phyloP scores from a whole-genome alignment of 2,329 filamentous ascomycete species.

The Sporothrix pallida region DNA sequence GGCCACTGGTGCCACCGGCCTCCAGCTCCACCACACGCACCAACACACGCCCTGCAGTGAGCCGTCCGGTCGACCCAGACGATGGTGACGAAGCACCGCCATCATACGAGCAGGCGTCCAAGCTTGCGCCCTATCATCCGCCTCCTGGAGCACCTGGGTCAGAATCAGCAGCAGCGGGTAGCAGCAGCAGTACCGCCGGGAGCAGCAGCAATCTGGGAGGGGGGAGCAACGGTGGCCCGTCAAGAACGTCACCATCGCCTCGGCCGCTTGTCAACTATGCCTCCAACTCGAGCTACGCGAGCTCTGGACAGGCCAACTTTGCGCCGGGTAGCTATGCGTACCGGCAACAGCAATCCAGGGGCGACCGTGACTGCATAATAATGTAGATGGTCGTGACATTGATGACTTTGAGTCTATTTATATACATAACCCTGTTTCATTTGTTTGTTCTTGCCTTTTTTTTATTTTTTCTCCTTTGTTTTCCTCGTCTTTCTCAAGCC shows the following conservation, averaged over 20 bases:
- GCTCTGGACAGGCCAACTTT: constrained; percentile 2
- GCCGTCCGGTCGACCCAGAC: constrained; percentile 48
- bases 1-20: constrained; percentile 55
- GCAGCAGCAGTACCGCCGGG: neutral
- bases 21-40: constrained; percentile 1
- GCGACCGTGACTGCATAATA: constrained; percentile 28
- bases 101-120: constrained; percentile 63
- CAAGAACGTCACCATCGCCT: neutral
- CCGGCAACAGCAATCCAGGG: constrained; percentile 17
- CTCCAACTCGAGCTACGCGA: neutral
- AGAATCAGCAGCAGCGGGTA: constrained; percentile 17
- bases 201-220: constrained; percentile 16
- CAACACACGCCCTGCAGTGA: constrained; percentile 41
- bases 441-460: neutral
- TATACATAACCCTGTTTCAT: neutral
- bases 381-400: constrained; percentile 7
- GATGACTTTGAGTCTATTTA: too few relatives aligned
- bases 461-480: neutral
- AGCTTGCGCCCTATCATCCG: constrained; percentile 58
- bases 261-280: neutral
- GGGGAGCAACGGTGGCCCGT: neutral
- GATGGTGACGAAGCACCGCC: constrained; percentile 58
- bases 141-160: constrained; percentile 50
- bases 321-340: constrained; percentile 18
- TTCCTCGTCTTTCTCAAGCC: neutral